Conservation (phyloP, 106 monocot genomes). For the Posidonia australis region DNA sequence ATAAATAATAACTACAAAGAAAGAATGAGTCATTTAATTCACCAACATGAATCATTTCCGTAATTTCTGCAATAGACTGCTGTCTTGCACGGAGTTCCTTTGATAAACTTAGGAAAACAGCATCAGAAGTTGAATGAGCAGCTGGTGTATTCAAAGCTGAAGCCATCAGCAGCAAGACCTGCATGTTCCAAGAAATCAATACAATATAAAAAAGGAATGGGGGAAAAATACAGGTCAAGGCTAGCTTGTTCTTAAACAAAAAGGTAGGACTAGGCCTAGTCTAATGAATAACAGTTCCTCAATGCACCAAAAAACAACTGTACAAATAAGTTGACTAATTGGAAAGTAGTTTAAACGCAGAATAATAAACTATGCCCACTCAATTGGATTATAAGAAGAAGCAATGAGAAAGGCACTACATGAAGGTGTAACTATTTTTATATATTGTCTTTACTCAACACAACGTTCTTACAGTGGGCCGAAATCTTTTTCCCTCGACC, state of each 20-base stretch:
- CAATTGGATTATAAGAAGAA: background rate
- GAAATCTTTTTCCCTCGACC: slow-evolving; percentile 95
- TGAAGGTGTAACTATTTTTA: background rate
- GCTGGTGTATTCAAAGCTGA: slow-evolving; percentile 65
- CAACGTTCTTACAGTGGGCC: slow-evolving; percentile 65
- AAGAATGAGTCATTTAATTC: background rate
- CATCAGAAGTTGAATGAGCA: slow-evolving; percentile 29
- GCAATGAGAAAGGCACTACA: too few relatives aligned
- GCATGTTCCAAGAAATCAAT: slow-evolving; percentile 9
- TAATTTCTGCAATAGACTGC: slow-evolving; percentile 81
- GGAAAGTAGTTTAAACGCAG: background rate
- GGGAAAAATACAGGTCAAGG: background rate
- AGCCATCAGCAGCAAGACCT: slow-evolving; percentile 89
- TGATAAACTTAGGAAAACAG: slow-evolving; percentile 23
- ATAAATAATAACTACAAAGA: too few relatives aligned
- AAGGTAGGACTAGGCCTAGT: too few relatives aligned
- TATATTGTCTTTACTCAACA: background rate
- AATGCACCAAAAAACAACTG: background rate
- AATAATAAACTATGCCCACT: background rate
- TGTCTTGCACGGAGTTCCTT: slow-evolving; percentile 61
- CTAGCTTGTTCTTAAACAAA: background rate
- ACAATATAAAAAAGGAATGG: background rate
- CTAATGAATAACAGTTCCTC: too few relatives aligned
- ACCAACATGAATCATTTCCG: slow-evolving; percentile 97
- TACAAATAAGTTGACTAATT: background rate